Base-by-base conservation (phyloP, 116 monocot genomes). In the Papilionanthe hybrid region DNA sequence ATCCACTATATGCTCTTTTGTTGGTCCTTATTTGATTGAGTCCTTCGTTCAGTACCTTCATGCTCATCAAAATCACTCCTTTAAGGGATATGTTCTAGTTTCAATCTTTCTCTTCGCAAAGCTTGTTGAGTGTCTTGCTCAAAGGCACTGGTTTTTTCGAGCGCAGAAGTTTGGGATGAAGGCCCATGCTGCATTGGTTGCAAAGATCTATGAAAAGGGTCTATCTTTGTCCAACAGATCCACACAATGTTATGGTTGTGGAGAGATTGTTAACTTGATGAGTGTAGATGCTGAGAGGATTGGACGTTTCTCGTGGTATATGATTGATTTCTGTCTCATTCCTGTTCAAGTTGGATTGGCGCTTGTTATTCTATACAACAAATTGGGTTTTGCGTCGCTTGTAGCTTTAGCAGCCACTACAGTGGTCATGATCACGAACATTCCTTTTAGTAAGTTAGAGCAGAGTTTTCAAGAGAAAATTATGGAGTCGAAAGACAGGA, bases 261-360 rank as follows among this genome's bases (percentile, higher is more conserved):
- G 84, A 22, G 86, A 92, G 77, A 83, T 92, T 5, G 79, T 90
- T 48, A 90, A 92, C 75, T 42, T 86, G 22, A 86, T 92, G 86
- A 88, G 83, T 71, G 83, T 92, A 1, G 90, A 92, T 72, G 88
- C 85, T 7, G 84, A 83, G 19, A 81, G 86, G 42, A 49, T 90
- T 8, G 81, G 47, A 23, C 48, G 15, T 49, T 84, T 88, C 15
- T 75, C 66, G 72, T 86, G 80, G 84, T 84, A 75, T 69, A 78
- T 90, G 82, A 83, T 85, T 82, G 84, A 88, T n/a, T 44, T 86
- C 11, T 88, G 90, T 83, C 28, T 88, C 68, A 53, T 86, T 1
- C 86, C 84, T 0, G 17, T 90, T 10, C 82, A 88, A 60, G 72
- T 91, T 11, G 32, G 57, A 0, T 68, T 90, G 42, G 88, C 84